These are phyloP conservation scores for Meyerozyma smithsonii DNA, from an alignment of 1,139 yeast species.

Conservation along the genomic window DNA sequence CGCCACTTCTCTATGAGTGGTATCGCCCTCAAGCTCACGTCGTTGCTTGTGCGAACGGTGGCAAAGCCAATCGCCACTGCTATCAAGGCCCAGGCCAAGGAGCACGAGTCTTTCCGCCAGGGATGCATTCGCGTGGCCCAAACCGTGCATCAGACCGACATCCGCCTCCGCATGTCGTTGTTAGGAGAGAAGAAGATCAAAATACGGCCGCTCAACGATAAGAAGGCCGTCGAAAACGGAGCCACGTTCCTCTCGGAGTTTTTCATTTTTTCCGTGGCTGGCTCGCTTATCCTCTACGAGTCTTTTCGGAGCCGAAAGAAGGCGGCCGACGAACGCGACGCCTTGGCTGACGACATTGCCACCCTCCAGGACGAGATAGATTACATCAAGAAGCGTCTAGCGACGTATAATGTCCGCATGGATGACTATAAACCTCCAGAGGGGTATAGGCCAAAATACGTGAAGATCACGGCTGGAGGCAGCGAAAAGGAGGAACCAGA, in stretches of 20 bases:
- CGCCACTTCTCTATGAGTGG: constrained; percentile 33
- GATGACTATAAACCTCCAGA: constrained; percentile 47
- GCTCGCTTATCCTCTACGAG: constrained; percentile 72
- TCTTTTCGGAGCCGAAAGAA: constrained; percentile 64
- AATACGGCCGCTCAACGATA: constrained; percentile 78
- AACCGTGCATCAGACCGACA: constrained; percentile 62
- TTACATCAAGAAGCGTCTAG: constrained; percentile 47
- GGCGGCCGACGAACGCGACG: constrained; percentile 56
- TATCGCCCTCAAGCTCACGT: constrained; percentile 70
- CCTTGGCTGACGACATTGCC: constrained; percentile 63
- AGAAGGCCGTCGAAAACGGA: constrained; percentile 79
- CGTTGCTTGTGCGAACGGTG: constrained; percentile 69
- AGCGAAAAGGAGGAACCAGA: not conserved
- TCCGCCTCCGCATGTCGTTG: constrained; percentile 56
- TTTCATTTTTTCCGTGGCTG: constrained; percentile 77
- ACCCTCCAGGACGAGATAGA: constrained; percentile 69
- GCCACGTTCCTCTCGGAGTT: constrained; percentile 76
- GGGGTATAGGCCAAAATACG: constrained; percentile 40
- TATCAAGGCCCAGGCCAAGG: constrained; percentile 71
- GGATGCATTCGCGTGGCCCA: constrained; percentile 74
- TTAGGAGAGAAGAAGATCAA: constrained; percentile 55
- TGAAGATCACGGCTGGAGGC: constrained; percentile 18
- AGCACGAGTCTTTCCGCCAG: constrained; percentile 60
- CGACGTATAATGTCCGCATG: constrained; percentile 33
- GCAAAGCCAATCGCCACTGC: constrained; percentile 79